phyloP scores from a whole-genome alignment of 2,329 filamentous ascomycete genomes.

The Aspergillus sp. region DNA sequence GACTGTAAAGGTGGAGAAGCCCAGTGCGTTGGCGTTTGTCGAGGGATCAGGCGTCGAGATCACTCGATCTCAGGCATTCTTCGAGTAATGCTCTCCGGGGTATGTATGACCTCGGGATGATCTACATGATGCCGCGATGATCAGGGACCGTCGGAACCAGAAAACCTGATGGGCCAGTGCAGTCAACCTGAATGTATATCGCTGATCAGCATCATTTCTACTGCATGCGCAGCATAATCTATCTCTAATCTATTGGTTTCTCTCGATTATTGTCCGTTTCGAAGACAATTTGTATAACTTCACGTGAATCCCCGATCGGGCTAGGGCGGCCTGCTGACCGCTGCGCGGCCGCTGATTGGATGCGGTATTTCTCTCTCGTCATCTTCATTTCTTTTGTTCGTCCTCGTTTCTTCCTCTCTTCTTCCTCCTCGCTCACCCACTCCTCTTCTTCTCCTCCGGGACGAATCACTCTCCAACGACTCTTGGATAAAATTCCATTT shows the following conservation, averaged over 20 bases:
- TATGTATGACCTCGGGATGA: background rate
- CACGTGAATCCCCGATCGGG: conserved; percentile 18
- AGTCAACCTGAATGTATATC: too few relatives aligned
- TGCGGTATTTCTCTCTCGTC: background rate
- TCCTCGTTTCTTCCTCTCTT: background rate
- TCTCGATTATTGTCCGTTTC: background rate
- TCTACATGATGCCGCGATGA: background rate
- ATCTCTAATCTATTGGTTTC: too few relatives aligned
- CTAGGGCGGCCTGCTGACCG: conserved; percentile 10
- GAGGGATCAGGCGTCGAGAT: conserved; percentile 50
- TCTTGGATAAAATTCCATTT: conserved; percentile 6
- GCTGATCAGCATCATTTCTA: too few relatives aligned
- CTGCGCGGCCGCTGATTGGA: conserved; percentile 17
- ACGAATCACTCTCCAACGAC: conserved; percentile 1
- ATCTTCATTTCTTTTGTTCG: conserved; percentile 2
- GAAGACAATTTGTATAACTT: background rate
- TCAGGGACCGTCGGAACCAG: background rate
- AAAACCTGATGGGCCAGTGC: too few relatives aligned
- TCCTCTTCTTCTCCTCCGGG: conserved; percentile 5
- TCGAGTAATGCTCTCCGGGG: conserved; percentile 21
- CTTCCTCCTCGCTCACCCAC: conserved; percentile 5
- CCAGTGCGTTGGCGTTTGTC: conserved; percentile 51
- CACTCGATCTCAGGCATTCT: conserved; percentile 46
- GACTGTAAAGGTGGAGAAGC: conserved; percentile 50
- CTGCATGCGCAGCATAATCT: too few relatives aligned